Evolutionary conservation across 352 stramenopile genomes (phyloP).

Genomic region (Phytophthora meadii): DNA sequence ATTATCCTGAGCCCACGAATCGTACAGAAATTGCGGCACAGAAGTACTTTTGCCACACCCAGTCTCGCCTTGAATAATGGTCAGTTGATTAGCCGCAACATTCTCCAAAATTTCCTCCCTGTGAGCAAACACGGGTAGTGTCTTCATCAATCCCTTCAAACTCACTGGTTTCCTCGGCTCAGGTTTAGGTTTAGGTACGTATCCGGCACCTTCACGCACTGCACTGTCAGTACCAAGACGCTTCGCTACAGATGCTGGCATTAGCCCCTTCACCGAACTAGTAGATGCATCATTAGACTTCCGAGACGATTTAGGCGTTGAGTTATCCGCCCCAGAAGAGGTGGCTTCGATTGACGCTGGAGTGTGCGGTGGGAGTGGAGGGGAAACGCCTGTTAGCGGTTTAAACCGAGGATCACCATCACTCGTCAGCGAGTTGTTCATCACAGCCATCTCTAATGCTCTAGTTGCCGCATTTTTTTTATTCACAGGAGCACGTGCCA

Average conservation of each 20-base stretch:
- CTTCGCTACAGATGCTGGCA: constrained; percentile 53
- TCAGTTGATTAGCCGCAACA: constrained; percentile 84
- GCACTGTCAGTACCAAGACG: constrained; percentile 36
- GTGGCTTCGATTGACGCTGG: not conserved
- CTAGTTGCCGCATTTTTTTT: constrained; percentile 21
- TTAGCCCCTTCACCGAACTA: constrained; percentile 39
- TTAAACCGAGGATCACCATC: not conserved
- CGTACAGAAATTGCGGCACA: constrained; percentile 94
- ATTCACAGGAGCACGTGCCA: constrained; percentile 2
- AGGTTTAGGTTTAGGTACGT: constrained; percentile 7
- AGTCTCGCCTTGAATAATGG: constrained; percentile 94
- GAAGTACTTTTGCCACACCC: constrained; percentile 97
- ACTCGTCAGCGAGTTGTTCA: constrained; percentile 5
- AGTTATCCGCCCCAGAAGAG: not conserved
- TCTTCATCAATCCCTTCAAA: constrained; percentile 67
- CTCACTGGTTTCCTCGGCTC: constrained; percentile 33
- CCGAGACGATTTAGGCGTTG: not conserved
- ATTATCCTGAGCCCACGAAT: constrained; percentile 54
- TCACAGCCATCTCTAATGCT: constrained; percentile 31
- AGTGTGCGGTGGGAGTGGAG: constrained; percentile 7
- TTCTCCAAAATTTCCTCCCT: constrained; percentile 88
- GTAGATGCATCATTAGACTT: constrained; percentile 20
- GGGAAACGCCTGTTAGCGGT: not conserved
- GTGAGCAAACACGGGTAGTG: constrained; percentile 89
- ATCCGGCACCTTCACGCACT: constrained; percentile 21